Percentiles rank a stretch among this genome's conserved stretches.
phyloP scores from a whole-genome alignment of 2,329 filamentous ascomycete genomes.

The Curvularia lunata region DNA sequence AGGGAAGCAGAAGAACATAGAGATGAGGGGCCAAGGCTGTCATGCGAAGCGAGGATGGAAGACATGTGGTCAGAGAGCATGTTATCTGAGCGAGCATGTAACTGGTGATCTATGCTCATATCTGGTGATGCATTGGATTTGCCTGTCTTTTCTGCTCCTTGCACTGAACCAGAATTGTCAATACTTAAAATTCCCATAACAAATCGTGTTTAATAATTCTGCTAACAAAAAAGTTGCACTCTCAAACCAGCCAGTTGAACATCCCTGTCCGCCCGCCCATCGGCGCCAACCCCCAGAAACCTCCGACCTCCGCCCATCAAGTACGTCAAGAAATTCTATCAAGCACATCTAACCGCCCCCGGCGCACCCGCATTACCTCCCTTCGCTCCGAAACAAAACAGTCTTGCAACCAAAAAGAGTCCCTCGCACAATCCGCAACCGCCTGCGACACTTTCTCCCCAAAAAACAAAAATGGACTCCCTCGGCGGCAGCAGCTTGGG shows the following conservation, averaged over 20 bases:
- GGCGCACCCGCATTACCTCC: neutral
- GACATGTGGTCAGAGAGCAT: slow-evolving; percentile 11
- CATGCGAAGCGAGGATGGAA: slow-evolving; percentile 4
- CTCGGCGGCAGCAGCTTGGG: slow-evolving; percentile 53
- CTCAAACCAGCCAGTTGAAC: neutral
- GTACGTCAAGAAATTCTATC: slow-evolving; percentile 11
- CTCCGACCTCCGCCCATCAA: slow-evolving; percentile 3
- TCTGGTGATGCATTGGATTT: no score
- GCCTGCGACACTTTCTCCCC: neutral
- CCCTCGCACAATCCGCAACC: slow-evolving; percentile 11
- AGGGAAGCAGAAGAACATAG: neutral
- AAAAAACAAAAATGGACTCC: slow-evolving; percentile 37
- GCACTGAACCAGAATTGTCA: no score
- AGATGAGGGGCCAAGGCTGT: neutral
- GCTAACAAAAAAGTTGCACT: neutral
- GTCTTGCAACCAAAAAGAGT: neutral
- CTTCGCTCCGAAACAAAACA: neutral
- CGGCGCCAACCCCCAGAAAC: slow-evolving; percentile 3
- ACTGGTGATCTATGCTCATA: no score
- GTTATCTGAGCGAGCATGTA: neutral
- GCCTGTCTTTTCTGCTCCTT: no score
- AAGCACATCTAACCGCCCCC: neutral
- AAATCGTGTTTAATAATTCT: neutral
- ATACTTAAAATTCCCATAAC: no score
- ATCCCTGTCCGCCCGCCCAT: neutral